These are phyloP conservation scores for Globisporangium acanthophoron DNA, from an alignment of 352 stramenopile genomes.

Conservation along the genomic window DNA sequence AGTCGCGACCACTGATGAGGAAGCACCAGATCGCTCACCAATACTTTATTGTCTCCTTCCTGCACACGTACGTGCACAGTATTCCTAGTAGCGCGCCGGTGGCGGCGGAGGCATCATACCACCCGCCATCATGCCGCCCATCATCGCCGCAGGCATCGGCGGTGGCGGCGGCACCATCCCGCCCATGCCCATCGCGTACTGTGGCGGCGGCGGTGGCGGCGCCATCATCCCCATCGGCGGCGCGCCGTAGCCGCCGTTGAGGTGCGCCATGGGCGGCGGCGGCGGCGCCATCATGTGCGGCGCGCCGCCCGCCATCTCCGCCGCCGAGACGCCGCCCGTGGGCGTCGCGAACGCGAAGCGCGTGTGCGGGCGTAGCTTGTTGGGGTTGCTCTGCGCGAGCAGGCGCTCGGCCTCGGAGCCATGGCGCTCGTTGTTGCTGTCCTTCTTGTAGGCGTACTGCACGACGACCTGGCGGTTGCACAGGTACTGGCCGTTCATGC, in stretches of 20 bases:
- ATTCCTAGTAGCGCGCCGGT: conserved; percentile 22
- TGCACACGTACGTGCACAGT: neutral
- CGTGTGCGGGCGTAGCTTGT: conserved; percentile 75
- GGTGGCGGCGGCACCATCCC: conserved; percentile 24
- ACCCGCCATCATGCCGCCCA: conserved; percentile 2
- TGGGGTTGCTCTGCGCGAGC: conserved; percentile 78
- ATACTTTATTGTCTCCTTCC: neutral
- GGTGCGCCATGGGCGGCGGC: conserved; percentile 26
- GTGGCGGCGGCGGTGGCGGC: conserved; percentile 23
- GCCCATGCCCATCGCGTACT: conserved; percentile 21
- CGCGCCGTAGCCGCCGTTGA: conserved; percentile 29
- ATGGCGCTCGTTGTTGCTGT: conserved; percentile 90
- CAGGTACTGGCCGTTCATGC: conserved; percentile 98
- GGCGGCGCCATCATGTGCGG: conserved; percentile 16
- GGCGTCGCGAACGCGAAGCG: conserved; percentile 52
- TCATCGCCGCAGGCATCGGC: conserved; percentile 24
- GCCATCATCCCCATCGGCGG: conserved; percentile 26
- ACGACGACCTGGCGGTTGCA: conserved; percentile 97
- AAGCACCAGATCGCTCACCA: too few species aligned
- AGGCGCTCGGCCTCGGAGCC: conserved; percentile 87
- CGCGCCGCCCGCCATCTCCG: conserved; percentile 4
- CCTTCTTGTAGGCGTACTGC: conserved; percentile 99
- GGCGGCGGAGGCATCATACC: conserved; percentile 30
- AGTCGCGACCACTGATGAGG: too few species aligned
- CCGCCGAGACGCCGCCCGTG: conserved; percentile 1